Conservation (phyloP, 169 alveolate genomes). For the Plasmodium fragile region DNA sequence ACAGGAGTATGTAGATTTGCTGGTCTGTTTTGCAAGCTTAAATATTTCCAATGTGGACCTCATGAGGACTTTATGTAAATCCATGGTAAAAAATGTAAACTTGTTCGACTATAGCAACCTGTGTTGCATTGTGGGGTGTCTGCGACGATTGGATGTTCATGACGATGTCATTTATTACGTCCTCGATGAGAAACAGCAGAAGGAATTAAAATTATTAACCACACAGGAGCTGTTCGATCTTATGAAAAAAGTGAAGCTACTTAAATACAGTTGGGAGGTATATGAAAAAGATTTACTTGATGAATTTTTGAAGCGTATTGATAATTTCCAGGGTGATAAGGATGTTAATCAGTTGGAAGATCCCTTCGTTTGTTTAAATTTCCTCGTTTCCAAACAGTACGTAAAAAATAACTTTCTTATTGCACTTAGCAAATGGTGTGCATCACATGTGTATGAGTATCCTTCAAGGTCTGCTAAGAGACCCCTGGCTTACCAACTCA, state of each 20-base stretch:
- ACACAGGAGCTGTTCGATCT: slow-evolving; percentile 85
- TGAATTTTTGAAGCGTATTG: slow-evolving; percentile 18
- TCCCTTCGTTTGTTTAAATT: slow-evolving; percentile 85
- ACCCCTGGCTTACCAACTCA: slow-evolving; percentile 82
- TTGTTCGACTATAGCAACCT: slow-evolving; percentile 79
- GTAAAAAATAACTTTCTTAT: slow-evolving; percentile 74
- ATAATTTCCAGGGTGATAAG: slow-evolving; percentile 75
- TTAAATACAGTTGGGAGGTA: slow-evolving; percentile 20
- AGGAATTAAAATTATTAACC: slow-evolving; percentile 83
- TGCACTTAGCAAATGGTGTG: slow-evolving; percentile 87
- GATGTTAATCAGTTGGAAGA: slow-evolving; percentile 82
- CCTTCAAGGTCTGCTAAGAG: slow-evolving; percentile 85
- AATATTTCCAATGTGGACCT: slow-evolving; percentile 80
- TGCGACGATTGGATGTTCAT: slow-evolving; percentile 77
- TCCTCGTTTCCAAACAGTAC: slow-evolving; percentile 1
- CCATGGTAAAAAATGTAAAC: slow-evolving; percentile 79
- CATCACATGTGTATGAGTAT: slow-evolving; percentile 82
- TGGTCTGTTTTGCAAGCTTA: slow-evolving; percentile 78
- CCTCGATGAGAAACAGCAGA: slow-evolving; percentile 83
- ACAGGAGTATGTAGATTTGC: slow-evolving; percentile 79
- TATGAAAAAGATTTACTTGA: slow-evolving; percentile 63
- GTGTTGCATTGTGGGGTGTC: slow-evolving; percentile 78
- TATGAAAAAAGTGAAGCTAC: slow-evolving; percentile 74
- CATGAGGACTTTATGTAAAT: slow-evolving; percentile 78
- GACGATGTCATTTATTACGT: slow-evolving; percentile 82